Conservation (phyloP, 352 stramenopile species). For the Albugo candida region DNA sequence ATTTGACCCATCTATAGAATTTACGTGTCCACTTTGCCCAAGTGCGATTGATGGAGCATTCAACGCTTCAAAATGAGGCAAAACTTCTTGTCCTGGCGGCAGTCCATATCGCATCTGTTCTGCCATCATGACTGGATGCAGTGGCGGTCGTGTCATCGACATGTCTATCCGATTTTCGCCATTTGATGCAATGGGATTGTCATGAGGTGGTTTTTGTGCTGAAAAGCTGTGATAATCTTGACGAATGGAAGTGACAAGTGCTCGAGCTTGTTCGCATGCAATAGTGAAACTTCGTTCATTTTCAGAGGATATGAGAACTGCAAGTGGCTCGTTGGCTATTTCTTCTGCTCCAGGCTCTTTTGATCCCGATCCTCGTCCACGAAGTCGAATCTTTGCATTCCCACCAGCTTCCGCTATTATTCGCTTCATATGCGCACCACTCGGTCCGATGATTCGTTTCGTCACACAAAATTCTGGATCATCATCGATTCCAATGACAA, state of each 20-base stretch:
- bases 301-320: conserved; percentile 68
- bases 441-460: conserved; percentile 61
- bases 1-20: no score
- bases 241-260: conserved; percentile 51
- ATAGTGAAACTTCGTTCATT: conserved; percentile 73
- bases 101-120: no score
- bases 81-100: no score
- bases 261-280: conserved; percentile 37
- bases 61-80: no score
- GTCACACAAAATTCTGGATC: conserved; percentile 73
- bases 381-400: conserved; percentile 68
- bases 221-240: conserved; percentile 57
- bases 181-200: no score
- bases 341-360: conserved; percentile 44
- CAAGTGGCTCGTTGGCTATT: conserved; percentile 55
- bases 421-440: conserved; percentile 69
- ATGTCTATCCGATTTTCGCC: no score
- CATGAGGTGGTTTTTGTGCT: conserved; percentile 10
- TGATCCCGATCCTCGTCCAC: conserved; percentile 54
- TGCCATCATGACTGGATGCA: no score
- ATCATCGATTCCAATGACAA: conserved; percentile 71
- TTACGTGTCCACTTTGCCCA: no score
- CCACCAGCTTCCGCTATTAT: conserved; percentile 66
- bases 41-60: no score
- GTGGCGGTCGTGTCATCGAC: no score